Evolutionary conservation across 768 basidiomycete genomes (phyloP), one percentile per base, ranked within the genome.

Genomic region (Phlebiopsis flavidoalba): DNA sequence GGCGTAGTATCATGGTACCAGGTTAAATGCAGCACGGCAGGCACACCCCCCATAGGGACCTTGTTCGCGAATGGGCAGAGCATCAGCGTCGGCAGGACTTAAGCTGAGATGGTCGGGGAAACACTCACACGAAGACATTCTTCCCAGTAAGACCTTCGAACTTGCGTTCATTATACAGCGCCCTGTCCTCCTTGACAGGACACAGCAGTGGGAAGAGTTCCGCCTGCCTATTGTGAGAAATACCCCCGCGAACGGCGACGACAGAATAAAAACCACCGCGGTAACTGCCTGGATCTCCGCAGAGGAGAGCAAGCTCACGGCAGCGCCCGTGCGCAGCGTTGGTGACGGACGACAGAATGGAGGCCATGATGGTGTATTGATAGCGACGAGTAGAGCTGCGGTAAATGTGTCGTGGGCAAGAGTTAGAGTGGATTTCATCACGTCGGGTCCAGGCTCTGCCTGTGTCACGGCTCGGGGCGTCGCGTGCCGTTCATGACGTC

Each of bases 1-100:
- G 76, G 57, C n/a, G 81, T 83, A 73, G 87, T 88, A 74, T n/a
- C n/a, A 91, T 92, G 7, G 88, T 88, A 15, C 88, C 89, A 0
- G 91, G 89, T 33, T n/a, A n/a, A n/a, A n/a, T n/a, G n/a, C n/a
- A n/a, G n/a, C n/a, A n/a, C n/a, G n/a, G n/a, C n/a, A n/a, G n/a
- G n/a, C n/a, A n/a, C n/a, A n/a, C n/a, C n/a, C n/a, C n/a, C n/a
- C n/a, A n/a, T n/a, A n/a, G n/a, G n/a, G n/a, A n/a, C n/a, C n/a
- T n/a, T n/a, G n/a, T n/a, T n/a, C n/a, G n/a, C n/a, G n/a, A n/a
- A n/a, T n/a, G n/a, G n/a, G n/a, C n/a, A n/a, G n/a, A n/a, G n/a
- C n/a, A n/a, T n/a, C n/a, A n/a, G n/a, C n/a, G n/a, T n/a, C n/a
- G n/a, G n/a, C n/a, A n/a, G n/a, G n/a, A n/a, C n/a, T n/a, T n/a